Evolutionary conservation across 2,329 filamentous ascomycete species (phyloP).

Genomic region (Dendryphion nanum): DNA sequence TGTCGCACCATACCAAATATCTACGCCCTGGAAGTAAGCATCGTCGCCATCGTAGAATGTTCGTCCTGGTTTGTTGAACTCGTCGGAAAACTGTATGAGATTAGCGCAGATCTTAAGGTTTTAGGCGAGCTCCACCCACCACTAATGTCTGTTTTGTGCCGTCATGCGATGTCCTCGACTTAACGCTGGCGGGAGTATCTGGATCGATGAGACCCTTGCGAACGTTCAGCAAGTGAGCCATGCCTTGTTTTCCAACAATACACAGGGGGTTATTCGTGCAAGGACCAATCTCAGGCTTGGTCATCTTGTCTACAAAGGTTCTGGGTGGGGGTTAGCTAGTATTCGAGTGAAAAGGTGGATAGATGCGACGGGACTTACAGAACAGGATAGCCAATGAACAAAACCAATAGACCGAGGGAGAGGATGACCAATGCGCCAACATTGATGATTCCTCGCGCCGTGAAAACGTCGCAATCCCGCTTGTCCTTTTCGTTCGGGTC

Average conservation of each 20-base stretch:
- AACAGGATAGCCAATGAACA: slow-evolving; percentile 70
- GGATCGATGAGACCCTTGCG: slow-evolving; percentile 64
- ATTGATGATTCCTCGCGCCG: slow-evolving; percentile 62
- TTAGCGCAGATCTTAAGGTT: slow-evolving; percentile 1
- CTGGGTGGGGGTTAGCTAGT: slow-evolving; percentile 39
- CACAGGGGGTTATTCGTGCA: slow-evolving; percentile 49
- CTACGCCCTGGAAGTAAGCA: slow-evolving; percentile 65
- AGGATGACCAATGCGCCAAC: slow-evolving; percentile 62
- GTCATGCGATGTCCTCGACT: slow-evolving; percentile 55
- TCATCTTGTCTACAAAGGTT: slow-evolving; percentile 54
- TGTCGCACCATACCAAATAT: slow-evolving; percentile 72
- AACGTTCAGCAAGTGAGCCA: slow-evolving; percentile 59
- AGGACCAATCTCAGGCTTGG: slow-evolving; percentile 33
- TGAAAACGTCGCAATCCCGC: slow-evolving; percentile 64
- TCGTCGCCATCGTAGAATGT: slow-evolving; percentile 72
- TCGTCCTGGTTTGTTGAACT: slow-evolving; percentile 66
- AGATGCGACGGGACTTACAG: slow-evolving; percentile 55
- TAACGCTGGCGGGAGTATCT: slow-evolving; percentile 60
- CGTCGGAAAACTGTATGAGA: slow-evolving; percentile 61
- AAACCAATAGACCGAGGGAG: slow-evolving; percentile 58
- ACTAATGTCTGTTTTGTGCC: slow-evolving; percentile 64
- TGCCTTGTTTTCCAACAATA: slow-evolving; percentile 48
- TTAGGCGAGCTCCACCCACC: slow-evolving; percentile 34
- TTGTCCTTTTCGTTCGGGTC: slow-evolving; percentile 62
- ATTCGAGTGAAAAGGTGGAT: background rate